Evolutionary conservation across 305 asterid genomes (phyloP), one percentile per base, ranked within the genome.

Genomic region (Solanum hybrid): DNA sequence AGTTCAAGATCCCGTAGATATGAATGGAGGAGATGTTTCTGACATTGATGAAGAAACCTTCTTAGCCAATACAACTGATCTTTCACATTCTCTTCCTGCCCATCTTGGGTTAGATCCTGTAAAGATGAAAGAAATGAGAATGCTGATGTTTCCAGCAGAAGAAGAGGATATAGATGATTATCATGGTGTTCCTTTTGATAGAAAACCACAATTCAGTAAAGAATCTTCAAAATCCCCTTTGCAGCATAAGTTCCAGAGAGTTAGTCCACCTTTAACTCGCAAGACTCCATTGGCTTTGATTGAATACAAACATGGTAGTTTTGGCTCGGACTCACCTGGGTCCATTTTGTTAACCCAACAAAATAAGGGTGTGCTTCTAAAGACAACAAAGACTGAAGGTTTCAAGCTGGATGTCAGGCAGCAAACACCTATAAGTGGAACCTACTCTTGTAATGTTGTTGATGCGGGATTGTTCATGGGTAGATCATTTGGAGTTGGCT

Each of bases 381-480:
- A 93, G 91, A 80, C 94, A 13, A 73, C 94, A 39, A 95, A 93
- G 92, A 79, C 94, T 61, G 97, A 93, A 90, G 99, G 99, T 90
- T 97, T 96, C 87, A 92, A 90, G 94, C 93, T 97, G 89, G 96
- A 94, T 87, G 92, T 96, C 84, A 92, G 92, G 92, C 90, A 93
- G 81, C 88, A 92, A 87, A 95, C 99, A 32, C 98, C 99, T 45
- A 86, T 95, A 86, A 92, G 94, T 90, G 94, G 92, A 73, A 93
- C 92, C 91, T 95, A 94, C 91, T 95, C 98, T 26, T 85, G 87
- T 80, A 94, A 96, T 91, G 88, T 96, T 39, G 99, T 96, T 90
- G 99, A 97, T 90, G 98, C 99, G 29, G 98, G 96, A 84, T 93
- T 97, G 90, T 97, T 97, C 93, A 95, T 96, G 99, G 97, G 99